Percentiles rank a stretch among this genome's conserved stretches.
Evolutionary conservation across 1,139 yeast species (phyloP).

Genomic region (Taiozyma sp.): DNA sequence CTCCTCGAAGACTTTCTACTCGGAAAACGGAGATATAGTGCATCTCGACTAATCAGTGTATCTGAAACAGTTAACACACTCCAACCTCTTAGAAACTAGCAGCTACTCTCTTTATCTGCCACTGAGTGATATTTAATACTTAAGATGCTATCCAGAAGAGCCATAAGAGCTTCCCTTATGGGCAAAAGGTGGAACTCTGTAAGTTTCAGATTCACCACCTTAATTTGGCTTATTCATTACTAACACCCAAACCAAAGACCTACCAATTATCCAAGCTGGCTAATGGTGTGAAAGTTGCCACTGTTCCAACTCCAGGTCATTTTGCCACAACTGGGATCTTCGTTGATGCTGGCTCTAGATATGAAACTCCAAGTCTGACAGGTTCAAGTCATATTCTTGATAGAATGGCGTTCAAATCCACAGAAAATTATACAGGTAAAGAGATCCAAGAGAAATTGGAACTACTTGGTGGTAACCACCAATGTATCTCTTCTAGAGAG

Average conservation of each 20-base stretch:
- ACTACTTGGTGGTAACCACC: conserved; percentile 86
- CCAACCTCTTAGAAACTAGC: background rate
- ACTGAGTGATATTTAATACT: background rate
- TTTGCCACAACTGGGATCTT: conserved; percentile 89
- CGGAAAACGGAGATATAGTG: background rate
- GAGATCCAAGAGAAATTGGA: conserved; percentile 76
- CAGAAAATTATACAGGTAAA: conserved; percentile 52
- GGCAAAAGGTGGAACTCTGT: background rate
- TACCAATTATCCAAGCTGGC: conserved; percentile 43
- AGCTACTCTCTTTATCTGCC: background rate
- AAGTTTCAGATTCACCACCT: background rate
- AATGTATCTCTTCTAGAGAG: conserved; percentile 91
- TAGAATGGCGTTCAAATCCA: conserved; percentile 82
- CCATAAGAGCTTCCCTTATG: background rate
- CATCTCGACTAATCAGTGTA: background rate
- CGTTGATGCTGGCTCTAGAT: conserved; percentile 87
- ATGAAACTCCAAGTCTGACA: conserved; percentile 46
- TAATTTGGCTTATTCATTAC: background rate
- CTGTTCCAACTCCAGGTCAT: conserved; percentile 86
- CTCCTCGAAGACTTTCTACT: background rate
- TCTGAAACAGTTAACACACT: background rate
- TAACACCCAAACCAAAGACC: conserved; percentile 1
- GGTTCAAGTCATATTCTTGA: conserved; percentile 86
- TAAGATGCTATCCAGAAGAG: background rate
- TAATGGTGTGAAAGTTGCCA: conserved; percentile 80